These are phyloP conservation scores for Hypholoma fasciculare DNA, from an alignment of 768 basidiomycete species.

Conservation along the genomic window DNA sequence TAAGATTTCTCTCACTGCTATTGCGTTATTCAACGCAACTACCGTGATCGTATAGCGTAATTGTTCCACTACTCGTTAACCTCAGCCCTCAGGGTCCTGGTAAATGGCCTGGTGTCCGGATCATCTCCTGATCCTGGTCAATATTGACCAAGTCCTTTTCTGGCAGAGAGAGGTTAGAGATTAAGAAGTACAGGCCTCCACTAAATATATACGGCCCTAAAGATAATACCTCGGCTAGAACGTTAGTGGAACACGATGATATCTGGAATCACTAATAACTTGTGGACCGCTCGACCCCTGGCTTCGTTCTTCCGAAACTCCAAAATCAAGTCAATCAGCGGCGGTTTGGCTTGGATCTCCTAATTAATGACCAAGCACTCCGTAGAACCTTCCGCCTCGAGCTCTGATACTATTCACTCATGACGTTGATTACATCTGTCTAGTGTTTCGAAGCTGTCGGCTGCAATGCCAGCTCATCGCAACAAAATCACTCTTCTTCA, in stretches of 20 bases:
- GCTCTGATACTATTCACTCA: background rate
- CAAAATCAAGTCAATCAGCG: background rate
- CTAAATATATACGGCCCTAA: background rate
- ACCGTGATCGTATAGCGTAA: too few species aligned
- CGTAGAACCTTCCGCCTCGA: background rate
- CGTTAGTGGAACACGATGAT: background rate
- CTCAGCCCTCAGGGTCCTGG: background rate
- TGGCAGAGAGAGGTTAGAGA: background rate
- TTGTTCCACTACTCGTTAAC: background rate
- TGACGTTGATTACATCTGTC: constrained; percentile 6
- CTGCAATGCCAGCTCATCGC: constrained; percentile 15
- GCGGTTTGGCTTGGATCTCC: background rate
- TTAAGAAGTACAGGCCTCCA: background rate
- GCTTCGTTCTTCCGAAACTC: background rate
- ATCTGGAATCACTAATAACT: too few species aligned
- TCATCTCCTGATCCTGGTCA: background rate
- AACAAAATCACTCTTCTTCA: constrained; percentile 1
- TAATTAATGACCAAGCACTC: background rate
- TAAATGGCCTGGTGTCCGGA: background rate
- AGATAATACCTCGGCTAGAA: background rate
- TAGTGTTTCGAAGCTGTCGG: constrained; percentile 7
- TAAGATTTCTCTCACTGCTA: too few species aligned
- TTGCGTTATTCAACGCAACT: background rate
- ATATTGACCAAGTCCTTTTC: background rate
- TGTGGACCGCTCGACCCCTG: background rate